phyloP scores from a whole-genome alignment of 306 rosid species.

The Lablab purpureus region DNA sequence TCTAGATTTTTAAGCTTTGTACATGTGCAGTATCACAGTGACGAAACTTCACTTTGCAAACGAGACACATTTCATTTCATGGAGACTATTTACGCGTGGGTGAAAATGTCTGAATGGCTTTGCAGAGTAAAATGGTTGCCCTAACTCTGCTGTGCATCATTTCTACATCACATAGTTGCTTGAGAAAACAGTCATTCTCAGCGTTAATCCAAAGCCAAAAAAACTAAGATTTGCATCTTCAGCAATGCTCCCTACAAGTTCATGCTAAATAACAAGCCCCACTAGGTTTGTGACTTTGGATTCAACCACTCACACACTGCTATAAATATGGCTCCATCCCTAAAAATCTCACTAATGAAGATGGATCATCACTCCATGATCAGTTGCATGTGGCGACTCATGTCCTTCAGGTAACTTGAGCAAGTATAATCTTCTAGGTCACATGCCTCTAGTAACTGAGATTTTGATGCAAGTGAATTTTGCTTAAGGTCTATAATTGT shows the following conservation, averaged over 20 bases:
- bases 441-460: conserved; percentile 67
- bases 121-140: conserved; percentile 8
- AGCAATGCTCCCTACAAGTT: conserved; percentile 35
- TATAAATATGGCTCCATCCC: conserved; percentile 40
- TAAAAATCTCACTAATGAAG: conserved; percentile 28
- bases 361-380: conserved; percentile 70
- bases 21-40: neutral
- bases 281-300: conserved; percentile 43
- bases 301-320: conserved; percentile 27
- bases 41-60: neutral
- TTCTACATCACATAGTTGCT: conserved; percentile 16
- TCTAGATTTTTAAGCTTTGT: neutral
- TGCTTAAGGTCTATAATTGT: conserved; percentile 50
- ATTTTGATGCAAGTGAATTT: conserved; percentile 45
- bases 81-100: neutral
- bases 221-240: neutral
- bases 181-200: neutral
- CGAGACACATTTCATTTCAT: neutral
- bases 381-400: conserved; percentile 82
- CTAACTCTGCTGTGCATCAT: conserved; percentile 35
- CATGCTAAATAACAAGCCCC: conserved; percentile 42
- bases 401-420: conserved; percentile 80
- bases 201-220: neutral
- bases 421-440: conserved; percentile 92
- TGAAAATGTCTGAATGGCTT: conserved; percentile 27